These are phyloP conservation scores for Salix caprea DNA, from an alignment of 345 rosid genomes.

Conservation along the genomic window DNA sequence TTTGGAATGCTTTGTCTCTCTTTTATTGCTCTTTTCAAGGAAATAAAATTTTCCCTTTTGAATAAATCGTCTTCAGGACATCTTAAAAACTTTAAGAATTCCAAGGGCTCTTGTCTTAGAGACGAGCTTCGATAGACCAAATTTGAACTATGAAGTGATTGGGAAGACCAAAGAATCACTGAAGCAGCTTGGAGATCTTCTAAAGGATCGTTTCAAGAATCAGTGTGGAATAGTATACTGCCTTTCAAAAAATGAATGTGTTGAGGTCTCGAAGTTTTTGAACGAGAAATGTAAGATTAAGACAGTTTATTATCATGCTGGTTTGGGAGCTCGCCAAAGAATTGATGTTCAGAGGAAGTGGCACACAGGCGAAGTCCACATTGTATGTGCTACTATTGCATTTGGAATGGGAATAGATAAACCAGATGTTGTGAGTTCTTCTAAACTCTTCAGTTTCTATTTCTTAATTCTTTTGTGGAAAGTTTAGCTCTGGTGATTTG, in stretches of 20 bases:
- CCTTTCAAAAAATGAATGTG: constrained; percentile 85
- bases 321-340: constrained; percentile 69
- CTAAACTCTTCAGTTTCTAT: neutral
- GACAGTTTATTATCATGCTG: constrained; percentile 75
- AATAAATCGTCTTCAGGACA: constrained; percentile 53
- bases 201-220: constrained; percentile 57
- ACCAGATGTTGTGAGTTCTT: constrained; percentile 69
- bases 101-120: constrained; percentile 72
- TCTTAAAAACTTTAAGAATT: constrained; percentile 66
- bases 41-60: neutral
- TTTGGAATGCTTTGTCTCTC: neutral
- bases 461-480: neutral
- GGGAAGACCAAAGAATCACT: constrained; percentile 67
- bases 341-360: constrained; percentile 75
- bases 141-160: constrained; percentile 79
- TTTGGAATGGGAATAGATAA: constrained; percentile 99
- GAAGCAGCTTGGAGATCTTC: constrained; percentile 75
- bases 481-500: neutral
- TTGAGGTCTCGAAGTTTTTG: constrained; percentile 66
- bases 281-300: constrained; percentile 71
- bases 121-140: constrained; percentile 92
- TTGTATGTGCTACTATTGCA: constrained; percentile 87
- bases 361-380: constrained; percentile 72
- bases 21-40: neutral
- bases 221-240: constrained; percentile 81